Conservation (phyloP, 2,329 filamentous ascomycete species). For the Aspergillus japonicus region DNA sequence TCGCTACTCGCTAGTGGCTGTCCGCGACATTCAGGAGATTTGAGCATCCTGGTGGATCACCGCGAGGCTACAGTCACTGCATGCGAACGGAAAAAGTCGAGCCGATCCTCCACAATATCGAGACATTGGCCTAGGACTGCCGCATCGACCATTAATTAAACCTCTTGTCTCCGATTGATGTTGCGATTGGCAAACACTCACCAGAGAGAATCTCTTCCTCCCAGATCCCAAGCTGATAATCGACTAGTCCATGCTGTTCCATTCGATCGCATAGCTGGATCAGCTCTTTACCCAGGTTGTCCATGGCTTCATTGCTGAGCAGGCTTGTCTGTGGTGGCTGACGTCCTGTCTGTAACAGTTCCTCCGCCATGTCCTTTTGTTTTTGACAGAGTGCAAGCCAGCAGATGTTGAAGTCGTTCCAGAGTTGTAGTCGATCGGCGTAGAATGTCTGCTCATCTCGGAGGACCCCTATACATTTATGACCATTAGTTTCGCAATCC, state of each 20-base stretch:
- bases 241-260: constrained; percentile 88
- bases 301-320: constrained; percentile 67
- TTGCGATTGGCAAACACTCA: constrained; percentile 49
- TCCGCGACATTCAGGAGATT: neutral
- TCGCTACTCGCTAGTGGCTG: neutral
- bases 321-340: constrained; percentile 60
- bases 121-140: constrained; percentile 55
- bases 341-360: constrained; percentile 59
- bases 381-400: constrained; percentile 83
- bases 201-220: constrained; percentile 86
- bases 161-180: neutral
- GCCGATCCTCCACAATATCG: constrained; percentile 49
- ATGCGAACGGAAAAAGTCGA: constrained; percentile 26
- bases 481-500: constrained; percentile 9
- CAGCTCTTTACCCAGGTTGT: constrained; percentile 78
- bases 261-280: constrained; percentile 80
- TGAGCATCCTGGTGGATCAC: constrained; percentile 21
- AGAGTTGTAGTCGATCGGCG: constrained; percentile 74
- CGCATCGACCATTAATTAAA: neutral
- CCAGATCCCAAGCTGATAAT: constrained; percentile 96
- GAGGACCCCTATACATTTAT: constrained; percentile 64
- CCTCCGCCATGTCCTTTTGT: constrained; percentile 71
- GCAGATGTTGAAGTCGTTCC: constrained; percentile 91
- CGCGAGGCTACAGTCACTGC: constrained; percentile 21
- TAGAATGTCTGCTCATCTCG: constrained; percentile 77